Percentiles rank a stretch among this genome's conserved stretches.
Conservation (phyloP, 768 basidiomycete genomes). For the Russula emetica region DNA sequence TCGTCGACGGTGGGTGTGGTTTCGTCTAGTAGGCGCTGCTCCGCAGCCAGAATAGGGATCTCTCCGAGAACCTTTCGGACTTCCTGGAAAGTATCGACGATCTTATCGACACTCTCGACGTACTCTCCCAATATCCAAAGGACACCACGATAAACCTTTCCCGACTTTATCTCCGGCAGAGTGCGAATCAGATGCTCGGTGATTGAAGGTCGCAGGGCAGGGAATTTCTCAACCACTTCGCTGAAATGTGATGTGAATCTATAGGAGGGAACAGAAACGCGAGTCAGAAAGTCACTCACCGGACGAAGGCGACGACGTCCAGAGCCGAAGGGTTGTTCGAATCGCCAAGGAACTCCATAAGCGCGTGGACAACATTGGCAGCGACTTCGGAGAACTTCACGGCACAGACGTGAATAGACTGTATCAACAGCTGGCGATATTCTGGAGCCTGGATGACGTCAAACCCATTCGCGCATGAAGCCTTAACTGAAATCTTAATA, state of each 20-base stretch:
- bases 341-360: constrained; percentile 94
- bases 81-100: constrained; percentile 68
- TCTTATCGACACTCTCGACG: constrained; percentile 60
- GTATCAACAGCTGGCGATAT: constrained; percentile 93
- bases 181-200: constrained; percentile 80
- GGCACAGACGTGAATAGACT: constrained; percentile 94
- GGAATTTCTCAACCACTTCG: constrained; percentile 98
- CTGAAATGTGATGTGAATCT: constrained; percentile 35
- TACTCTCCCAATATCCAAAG: constrained; percentile 99
- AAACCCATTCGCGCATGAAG: neutral
- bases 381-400: constrained; percentile 97
- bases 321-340: constrained; percentile 92
- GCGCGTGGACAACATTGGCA: constrained; percentile 86
- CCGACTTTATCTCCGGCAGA: constrained; percentile 85
- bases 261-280: neutral
- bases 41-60: constrained; percentile 93
- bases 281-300: constrained; percentile 34
- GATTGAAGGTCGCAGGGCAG: constrained; percentile 73
- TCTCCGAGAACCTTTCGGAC: constrained; percentile 87
- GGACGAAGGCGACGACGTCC: constrained; percentile 87
- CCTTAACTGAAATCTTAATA: constrained; percentile 31
- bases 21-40: constrained; percentile 78
- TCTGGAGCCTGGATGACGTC: constrained; percentile 65
- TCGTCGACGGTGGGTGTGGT: constrained; percentile 59
- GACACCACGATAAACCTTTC: constrained; percentile 94